Conservation (phyloP, 1,139 yeast genomes). For the Hanseniaspora uvarum region DNA sequence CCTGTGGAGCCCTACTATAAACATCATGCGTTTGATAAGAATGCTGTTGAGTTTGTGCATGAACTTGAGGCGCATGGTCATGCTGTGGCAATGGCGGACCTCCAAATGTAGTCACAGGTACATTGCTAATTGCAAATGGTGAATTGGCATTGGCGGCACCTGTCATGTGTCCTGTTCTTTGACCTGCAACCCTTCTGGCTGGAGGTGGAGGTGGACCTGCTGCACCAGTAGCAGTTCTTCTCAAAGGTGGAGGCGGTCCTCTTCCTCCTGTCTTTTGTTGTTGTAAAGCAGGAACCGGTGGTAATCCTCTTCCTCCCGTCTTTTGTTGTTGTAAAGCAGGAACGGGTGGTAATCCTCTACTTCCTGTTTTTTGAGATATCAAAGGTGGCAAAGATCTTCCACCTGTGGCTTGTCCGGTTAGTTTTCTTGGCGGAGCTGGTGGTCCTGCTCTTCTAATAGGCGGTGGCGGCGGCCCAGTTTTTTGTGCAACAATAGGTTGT, state of each 20-base stretch:
- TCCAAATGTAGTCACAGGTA: constrained; percentile 16
- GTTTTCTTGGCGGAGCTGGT: constrained; percentile 23
- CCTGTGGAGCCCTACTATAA: constrained; percentile 27
- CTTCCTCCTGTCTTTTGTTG: constrained; percentile 1
- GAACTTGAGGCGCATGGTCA: constrained; percentile 29
- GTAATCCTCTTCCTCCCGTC: constrained; percentile 15
- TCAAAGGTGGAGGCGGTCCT: constrained; percentile 30
- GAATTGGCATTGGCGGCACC: neutral
- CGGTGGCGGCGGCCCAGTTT: constrained; percentile 27
- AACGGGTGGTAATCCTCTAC: constrained; percentile 17
- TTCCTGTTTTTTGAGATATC: constrained; percentile 17
- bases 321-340: neutral
- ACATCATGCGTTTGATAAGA: neutral
- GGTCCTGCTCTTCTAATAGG: constrained; percentile 22
- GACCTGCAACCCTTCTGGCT: constrained; percentile 11
- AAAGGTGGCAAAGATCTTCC: constrained; percentile 1
- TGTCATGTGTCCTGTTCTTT: constrained; percentile 13
- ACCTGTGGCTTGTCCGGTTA: constrained; percentile 20
- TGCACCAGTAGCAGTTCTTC: constrained; percentile 27
- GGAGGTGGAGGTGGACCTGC: constrained; percentile 20
- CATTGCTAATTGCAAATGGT: constrained; percentile 9
- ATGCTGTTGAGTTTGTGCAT: constrained; percentile 23
- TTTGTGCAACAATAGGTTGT: constrained; percentile 8
- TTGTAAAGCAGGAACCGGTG: constrained; percentile 5
- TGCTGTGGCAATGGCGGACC: constrained; percentile 23